Conservation (phyloP, 306 rosid genomes). For the Morella rubra region DNA sequence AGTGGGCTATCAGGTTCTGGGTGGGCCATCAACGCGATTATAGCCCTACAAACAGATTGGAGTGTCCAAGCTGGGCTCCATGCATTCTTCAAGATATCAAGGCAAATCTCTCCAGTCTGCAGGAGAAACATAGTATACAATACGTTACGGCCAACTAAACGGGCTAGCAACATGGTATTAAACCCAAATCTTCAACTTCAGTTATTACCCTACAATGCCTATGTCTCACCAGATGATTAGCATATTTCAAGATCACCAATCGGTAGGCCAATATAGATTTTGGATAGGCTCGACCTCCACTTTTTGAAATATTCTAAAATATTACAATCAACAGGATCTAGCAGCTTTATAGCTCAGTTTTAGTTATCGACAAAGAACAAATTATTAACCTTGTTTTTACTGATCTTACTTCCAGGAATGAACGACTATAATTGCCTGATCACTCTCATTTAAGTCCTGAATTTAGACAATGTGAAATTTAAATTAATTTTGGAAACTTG, state of each 20-base stretch:
- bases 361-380: background rate
- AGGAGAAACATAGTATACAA: slow-evolving; percentile 15
- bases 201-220: background rate
- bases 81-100: slow-evolving; percentile 94
- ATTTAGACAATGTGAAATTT: background rate
- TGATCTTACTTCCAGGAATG: background rate
- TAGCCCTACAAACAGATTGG: slow-evolving; percentile 98
- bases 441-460: background rate
- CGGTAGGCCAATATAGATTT: background rate
- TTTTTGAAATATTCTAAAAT: background rate
- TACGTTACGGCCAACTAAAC: slow-evolving; percentile 1
- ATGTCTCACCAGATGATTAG: background rate
- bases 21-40: slow-evolving; percentile 97
- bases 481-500: background rate
- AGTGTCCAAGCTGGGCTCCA: slow-evolving; percentile 99
- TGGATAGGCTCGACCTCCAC: background rate
- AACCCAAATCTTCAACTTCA: background rate
- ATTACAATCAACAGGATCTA: background rate
- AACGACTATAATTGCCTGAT: background rate
- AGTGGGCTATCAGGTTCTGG: slow-evolving; percentile 98
- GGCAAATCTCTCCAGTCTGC: slow-evolving; percentile 98
- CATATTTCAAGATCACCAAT: background rate
- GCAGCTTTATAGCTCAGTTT: background rate
- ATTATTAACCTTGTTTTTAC: background rate
- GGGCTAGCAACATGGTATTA: slow-evolving; percentile 13